Conservation (phyloP, 495 filamentous ascomycete species). For the Lasiosphaeria miniovina region DNA sequence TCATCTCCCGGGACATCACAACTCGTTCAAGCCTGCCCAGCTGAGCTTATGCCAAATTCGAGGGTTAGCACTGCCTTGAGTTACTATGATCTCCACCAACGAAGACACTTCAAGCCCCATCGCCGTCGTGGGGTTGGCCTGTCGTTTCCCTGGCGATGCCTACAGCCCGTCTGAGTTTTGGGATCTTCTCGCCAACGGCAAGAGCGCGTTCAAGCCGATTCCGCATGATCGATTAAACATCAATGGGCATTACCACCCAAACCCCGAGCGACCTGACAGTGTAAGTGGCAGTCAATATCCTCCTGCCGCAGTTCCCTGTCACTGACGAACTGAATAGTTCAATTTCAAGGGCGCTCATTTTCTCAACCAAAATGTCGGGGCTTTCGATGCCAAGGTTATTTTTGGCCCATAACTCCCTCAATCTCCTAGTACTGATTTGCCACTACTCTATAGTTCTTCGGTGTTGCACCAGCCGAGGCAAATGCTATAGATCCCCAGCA, state of each 20-base stretch:
- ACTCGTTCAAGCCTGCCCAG: too few species aligned
- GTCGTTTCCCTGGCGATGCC: conserved; percentile 36
- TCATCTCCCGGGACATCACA: too few species aligned
- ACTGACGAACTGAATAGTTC: conserved; percentile 34
- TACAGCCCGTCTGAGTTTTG: conserved; percentile 15
- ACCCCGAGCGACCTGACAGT: conserved; percentile 15
- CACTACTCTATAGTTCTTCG: conserved; percentile 49
- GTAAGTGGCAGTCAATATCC: conserved; percentile 1
- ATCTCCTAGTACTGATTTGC: too few species aligned
- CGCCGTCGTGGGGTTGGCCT: conserved; percentile 39
- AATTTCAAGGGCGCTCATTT: conserved; percentile 31
- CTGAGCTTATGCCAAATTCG: not conserved
- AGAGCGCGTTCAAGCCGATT: conserved; percentile 33
- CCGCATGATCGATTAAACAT: conserved; percentile 31
- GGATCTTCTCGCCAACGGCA: conserved; percentile 15
- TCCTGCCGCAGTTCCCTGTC: not conserved
- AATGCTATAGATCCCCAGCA: conserved; percentile 69
- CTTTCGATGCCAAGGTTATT: conserved; percentile 41
- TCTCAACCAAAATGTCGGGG: conserved; percentile 42
- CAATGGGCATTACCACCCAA: conserved; percentile 33
- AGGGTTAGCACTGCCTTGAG: not conserved
- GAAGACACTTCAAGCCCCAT: conserved; percentile 13
- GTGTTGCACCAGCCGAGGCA: conserved; percentile 55
- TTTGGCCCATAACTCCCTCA: not conserved
- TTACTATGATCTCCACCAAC: not conserved